Conservation (phyloP, 140 eudicot species). For the Erigeron philadelphicus region DNA sequence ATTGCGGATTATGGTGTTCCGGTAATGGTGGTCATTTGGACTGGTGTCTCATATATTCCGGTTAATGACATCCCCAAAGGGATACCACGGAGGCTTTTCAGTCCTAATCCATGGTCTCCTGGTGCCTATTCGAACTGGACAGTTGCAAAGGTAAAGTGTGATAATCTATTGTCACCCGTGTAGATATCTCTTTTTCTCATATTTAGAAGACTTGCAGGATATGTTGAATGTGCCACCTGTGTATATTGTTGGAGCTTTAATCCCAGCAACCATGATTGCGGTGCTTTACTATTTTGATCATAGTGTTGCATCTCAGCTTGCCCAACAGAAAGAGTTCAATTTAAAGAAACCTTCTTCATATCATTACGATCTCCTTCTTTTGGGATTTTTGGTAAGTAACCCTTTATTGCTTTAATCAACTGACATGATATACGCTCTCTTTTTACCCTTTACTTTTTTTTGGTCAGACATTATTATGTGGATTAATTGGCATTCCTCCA, state of each 20-base stretch:
- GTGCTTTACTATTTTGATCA: conserved; percentile 96
- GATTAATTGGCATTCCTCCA: conserved; percentile 93
- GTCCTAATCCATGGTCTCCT: conserved; percentile 98
- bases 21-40: conserved; percentile 91
- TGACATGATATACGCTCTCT: conserved; percentile 8
- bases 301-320: conserved; percentile 97
- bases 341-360: conserved; percentile 88
- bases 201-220: conserved; percentile 45
- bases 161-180: neutral
- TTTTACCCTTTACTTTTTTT: neutral
- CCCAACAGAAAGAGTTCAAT: conserved; percentile 90
- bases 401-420: conserved; percentile 13
- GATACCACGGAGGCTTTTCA: conserved; percentile 80
- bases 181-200: conserved; percentile 10
- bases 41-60: conserved; percentile 80
- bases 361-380: conserved; percentile 93
- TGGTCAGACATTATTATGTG: conserved; percentile 71
- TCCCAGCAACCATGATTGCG: conserved; percentile 99
- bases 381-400: conserved; percentile 66
- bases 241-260: conserved; percentile 84
- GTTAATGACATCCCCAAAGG: conserved; percentile 79
- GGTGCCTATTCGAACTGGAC: conserved; percentile 95
- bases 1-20: conserved; percentile 97
- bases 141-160: conserved; percentile 61
- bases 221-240: conserved; percentile 84